Conservation (phyloP, 805 yeast species). For the Pichia kluyveri region DNA sequence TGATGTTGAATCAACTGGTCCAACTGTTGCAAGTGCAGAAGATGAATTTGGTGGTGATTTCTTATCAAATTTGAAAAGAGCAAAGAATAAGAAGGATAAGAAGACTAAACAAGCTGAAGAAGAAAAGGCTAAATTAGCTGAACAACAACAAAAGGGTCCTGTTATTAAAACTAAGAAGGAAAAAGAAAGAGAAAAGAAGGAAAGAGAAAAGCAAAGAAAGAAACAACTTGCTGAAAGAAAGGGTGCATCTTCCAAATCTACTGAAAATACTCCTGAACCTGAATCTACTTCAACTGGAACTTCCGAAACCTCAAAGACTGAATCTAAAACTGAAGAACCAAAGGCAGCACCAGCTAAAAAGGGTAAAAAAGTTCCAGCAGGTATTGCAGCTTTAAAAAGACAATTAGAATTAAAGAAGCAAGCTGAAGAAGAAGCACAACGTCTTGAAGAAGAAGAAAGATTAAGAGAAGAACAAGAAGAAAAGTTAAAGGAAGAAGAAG, state of each 20-base stretch:
- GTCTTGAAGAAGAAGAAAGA: constrained; percentile 63
- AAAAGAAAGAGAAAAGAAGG: constrained; percentile 91
- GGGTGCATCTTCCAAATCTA: constrained; percentile 40
- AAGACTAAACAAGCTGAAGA: constrained; percentile 53
- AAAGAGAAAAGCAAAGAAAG: constrained; percentile 82
- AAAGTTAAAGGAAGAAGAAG: constrained; percentile 47
- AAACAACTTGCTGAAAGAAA: constrained; percentile 83
- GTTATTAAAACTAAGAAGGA: constrained; percentile 85
- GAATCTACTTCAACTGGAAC: constrained; percentile 23
- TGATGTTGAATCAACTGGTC: constrained; percentile 13
- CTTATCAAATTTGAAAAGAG: constrained; percentile 72
- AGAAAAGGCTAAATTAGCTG: constrained; percentile 24
- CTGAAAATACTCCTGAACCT: constrained; percentile 12
- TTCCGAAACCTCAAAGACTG: constrained; percentile 20
- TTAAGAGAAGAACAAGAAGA: constrained; percentile 42
- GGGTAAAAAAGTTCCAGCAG: constrained; percentile 80
- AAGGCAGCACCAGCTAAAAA: constrained; percentile 31
- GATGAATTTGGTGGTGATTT: constrained; percentile 56
- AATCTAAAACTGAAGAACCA: constrained; percentile 11
- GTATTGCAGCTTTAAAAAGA: constrained; percentile 81
- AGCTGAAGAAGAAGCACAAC: constrained; percentile 73
- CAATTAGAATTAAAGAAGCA: constrained; percentile 86
- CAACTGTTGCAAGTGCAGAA: constrained; percentile 26
- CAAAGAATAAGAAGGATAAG: constrained; percentile 69
- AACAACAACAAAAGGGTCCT: constrained; percentile 37